These are phyloP conservation scores for Xylaria hypoxylon DNA, from an alignment of 2,329 filamentous ascomycete genomes.

Conservation along the genomic window DNA sequence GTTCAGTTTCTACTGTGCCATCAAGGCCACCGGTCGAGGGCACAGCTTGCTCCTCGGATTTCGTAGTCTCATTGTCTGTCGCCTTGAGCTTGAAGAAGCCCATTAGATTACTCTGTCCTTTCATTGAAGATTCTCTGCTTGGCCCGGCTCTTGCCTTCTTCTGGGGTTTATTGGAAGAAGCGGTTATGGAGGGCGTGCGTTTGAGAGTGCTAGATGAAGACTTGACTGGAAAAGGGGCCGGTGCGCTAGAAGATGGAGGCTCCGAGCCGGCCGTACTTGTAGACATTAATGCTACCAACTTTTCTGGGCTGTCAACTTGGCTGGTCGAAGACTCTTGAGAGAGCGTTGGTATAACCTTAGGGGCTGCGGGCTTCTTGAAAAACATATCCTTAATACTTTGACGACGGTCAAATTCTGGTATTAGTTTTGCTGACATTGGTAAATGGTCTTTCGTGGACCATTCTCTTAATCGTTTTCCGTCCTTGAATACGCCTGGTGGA, in stretches of 20 bases:
- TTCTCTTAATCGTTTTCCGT: constrained; percentile 73
- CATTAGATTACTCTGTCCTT: constrained; percentile 70
- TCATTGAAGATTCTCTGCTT: constrained; percentile 50
- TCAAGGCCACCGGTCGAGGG: constrained; percentile 29
- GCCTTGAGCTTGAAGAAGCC: constrained; percentile 81
- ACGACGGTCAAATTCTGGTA: constrained; percentile 88
- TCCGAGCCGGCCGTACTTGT: constrained; percentile 29
- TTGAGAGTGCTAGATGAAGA: constrained; percentile 44
- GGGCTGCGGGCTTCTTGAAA: constrained; percentile 62
- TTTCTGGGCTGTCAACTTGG: constrained; percentile 12
- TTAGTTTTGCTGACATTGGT: constrained; percentile 81
- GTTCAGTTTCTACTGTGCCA: constrained; percentile 32
- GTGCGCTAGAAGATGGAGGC: constrained; percentile 41
- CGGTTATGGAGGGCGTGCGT: constrained; percentile 43
- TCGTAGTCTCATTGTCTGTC: constrained; percentile 38
- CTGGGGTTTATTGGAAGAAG: constrained; percentile 47
- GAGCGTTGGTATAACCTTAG: constrained; percentile 38
- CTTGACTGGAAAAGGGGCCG: constrained; percentile 40
- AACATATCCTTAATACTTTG: constrained; percentile 96
- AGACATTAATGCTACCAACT: constrained; percentile 10
- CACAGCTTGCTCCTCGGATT: constrained; percentile 29
- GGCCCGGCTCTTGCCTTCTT: constrained; percentile 55
- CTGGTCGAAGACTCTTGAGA: constrained; percentile 24
- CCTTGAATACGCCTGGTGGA: constrained; percentile 75
- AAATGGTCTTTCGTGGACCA: constrained; percentile 76